phyloP scores from a whole-genome alignment of 352 stramenopile species.

The Globisporangium spinosum region DNA sequence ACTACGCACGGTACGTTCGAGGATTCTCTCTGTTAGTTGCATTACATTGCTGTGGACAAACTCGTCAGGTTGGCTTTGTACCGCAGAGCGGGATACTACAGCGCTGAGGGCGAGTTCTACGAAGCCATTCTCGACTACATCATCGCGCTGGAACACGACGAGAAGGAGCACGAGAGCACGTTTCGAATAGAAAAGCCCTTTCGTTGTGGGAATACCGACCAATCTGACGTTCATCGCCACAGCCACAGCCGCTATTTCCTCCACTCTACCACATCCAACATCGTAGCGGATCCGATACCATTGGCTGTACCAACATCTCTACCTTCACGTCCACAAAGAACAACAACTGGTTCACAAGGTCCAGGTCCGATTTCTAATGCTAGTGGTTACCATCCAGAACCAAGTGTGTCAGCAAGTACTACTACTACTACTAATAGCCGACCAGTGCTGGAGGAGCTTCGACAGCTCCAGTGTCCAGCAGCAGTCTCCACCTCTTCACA shows the following conservation, averaged over 20 bases:
- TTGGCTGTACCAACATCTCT: background rate
- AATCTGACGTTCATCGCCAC: too few species aligned
- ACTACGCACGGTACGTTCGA: constrained; percentile 43
- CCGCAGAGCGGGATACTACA: constrained; percentile 60
- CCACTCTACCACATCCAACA: background rate
- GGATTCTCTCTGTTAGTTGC: background rate
- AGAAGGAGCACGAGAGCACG: constrained; percentile 36
- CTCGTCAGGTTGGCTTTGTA: constrained; percentile 2
- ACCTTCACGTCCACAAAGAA: background rate
- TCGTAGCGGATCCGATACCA: background rate
- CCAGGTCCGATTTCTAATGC: background rate
- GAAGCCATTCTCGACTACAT: constrained; percentile 76
- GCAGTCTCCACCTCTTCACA: background rate
- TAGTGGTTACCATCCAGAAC: background rate
- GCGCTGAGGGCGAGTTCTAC: constrained; percentile 63
- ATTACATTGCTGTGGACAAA: background rate
- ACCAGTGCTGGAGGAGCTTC: background rate
- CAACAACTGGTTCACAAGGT: background rate
- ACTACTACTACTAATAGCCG: background rate
- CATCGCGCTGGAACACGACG: constrained; percentile 64
- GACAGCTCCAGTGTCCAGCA: background rate
- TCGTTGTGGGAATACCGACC: constrained; percentile 13
- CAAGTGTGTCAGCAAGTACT: background rate
- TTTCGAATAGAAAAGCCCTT: constrained; percentile 25
- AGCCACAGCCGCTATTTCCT: background rate